Percentiles rank a stretch among this genome's conserved stretches.
Evolutionary conservation across 1,139 yeast species (phyloP).

Genomic region (Kazachstania sp.): DNA sequence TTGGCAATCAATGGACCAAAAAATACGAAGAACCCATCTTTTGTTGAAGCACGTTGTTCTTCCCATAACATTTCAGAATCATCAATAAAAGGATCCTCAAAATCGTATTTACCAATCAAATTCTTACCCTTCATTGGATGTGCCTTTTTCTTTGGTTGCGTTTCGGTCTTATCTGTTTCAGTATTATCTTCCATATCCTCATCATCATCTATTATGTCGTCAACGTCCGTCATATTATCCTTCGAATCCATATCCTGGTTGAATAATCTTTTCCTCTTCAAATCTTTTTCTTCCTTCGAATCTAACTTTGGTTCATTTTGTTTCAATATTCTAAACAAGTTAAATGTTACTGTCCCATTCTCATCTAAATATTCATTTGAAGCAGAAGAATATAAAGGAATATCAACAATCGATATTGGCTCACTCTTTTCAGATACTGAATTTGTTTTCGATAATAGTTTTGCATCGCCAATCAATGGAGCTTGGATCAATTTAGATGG

Average conservation of each 20-base stretch:
- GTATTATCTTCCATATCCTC: slow-evolving; percentile 32
- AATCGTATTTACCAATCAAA: slow-evolving; percentile 81
- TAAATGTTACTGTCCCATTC: slow-evolving; percentile 64
- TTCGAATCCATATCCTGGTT: slow-evolving; percentile 35
- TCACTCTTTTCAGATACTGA: slow-evolving; percentile 22
- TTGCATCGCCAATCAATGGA: slow-evolving; percentile 27
- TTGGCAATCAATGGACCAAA: slow-evolving; percentile 89
- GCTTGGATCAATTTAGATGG: slow-evolving; percentile 21
- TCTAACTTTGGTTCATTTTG: slow-evolving; percentile 40
- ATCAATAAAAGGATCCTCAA: slow-evolving; percentile 92
- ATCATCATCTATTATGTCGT: slow-evolving; percentile 36
- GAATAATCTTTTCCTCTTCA: slow-evolving; percentile 58
- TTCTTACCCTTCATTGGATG: slow-evolving; percentile 47
- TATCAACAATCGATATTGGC: slow-evolving; percentile 33
- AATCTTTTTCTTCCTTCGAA: slow-evolving; percentile 19
- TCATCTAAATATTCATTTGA: slow-evolving; percentile 46
- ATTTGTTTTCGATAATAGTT: slow-evolving; percentile 19
- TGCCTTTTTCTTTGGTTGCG: slow-evolving; percentile 30
- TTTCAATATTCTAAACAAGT: slow-evolving; percentile 60
- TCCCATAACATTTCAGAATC: slow-evolving; percentile 90
- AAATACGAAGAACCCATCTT: slow-evolving; percentile 93
- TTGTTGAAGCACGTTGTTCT: slow-evolving; percentile 84
- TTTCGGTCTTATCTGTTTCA: slow-evolving; percentile 18
- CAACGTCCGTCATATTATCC: slow-evolving; percentile 40
- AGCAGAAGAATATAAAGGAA: slow-evolving; percentile 41